Percentiles rank a stretch among this genome's conserved stretches.
phyloP scores from a whole-genome alignment of 306 rosid genomes.

The Casuarina cunninghamiana region DNA sequence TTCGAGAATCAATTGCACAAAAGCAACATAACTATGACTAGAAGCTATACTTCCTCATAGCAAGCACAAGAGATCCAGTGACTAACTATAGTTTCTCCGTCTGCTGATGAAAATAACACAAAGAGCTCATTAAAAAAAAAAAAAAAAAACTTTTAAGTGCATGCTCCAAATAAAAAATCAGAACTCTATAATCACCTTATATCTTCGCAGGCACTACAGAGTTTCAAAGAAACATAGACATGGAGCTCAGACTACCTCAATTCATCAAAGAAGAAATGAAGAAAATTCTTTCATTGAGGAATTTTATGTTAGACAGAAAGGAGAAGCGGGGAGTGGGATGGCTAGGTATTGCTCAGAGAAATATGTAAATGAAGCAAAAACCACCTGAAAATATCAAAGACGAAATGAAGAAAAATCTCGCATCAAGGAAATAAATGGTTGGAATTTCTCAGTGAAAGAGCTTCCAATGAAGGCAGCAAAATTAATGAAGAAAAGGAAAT shows the following conservation, averaged over 20 bases:
- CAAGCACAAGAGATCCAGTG: conserved; percentile 1
- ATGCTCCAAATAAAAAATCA: not conserved
- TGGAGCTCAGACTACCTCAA: not conserved
- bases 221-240: not conserved
- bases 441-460: not conserved
- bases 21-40: not conserved
- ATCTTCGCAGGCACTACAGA: not conserved
- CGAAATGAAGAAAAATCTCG: not conserved
- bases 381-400: not conserved
- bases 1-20: not conserved
- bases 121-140: not conserved
- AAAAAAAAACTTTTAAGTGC: not conserved
- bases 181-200: not conserved
- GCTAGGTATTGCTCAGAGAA: not conserved
- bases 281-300: too few species aligned
- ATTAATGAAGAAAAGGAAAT: not conserved
- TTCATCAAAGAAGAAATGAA: not conserved
- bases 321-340: not conserved
- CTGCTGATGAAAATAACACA: not conserved
- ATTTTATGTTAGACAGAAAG: not conserved
- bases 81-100: not conserved
- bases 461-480: not conserved
- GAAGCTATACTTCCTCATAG: not conserved
- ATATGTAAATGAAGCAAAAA: not conserved
- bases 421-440: not conserved